A percentile compares a stretch with the other conserved stretches of the same genome.
These are phyloP conservation scores for Saccharomyces jurei DNA, from an alignment of 805 yeast species.

Conservation along the genomic window DNA sequence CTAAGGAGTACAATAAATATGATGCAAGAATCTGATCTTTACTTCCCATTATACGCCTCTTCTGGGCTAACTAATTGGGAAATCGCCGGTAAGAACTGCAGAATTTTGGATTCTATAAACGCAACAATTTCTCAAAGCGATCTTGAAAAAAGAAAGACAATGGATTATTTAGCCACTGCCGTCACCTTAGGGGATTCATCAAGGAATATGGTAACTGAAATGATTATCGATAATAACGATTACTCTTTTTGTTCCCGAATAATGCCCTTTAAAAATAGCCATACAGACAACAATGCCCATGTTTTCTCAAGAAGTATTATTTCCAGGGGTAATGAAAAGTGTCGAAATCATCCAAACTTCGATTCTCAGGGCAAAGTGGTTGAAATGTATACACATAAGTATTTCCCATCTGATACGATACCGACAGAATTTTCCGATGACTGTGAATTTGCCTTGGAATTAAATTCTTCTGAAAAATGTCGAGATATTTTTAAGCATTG, in stretches of 20 bases:
- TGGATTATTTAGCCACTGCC: conserved; percentile 16
- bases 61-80: conserved; percentile 22
- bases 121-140: conserved; percentile 15
- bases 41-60: conserved; percentile 44
- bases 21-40: conserved; percentile 42
- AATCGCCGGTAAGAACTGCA: conserved; percentile 18
- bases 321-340: conserved; percentile 7
- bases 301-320: conserved; percentile 18
- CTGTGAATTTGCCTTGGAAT: conserved; percentile 8
- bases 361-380: neutral
- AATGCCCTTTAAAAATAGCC: conserved; percentile 5
- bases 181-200: conserved; percentile 17
- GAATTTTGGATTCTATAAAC: conserved; percentile 20
- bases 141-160: conserved; percentile 10
- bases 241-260: conserved; percentile 19
- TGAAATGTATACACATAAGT: conserved; percentile 13
- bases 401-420: conserved; percentile 25
- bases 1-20: conserved; percentile 41
- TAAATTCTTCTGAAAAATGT: conserved; percentile 22
- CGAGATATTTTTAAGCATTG: conserved; percentile 26
- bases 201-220: conserved; percentile 20
- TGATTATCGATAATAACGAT: conserved; percentile 8
- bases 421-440: conserved; percentile 13
- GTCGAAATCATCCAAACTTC: no score
- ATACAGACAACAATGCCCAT: conserved; percentile 5